Base-by-base conservation (phyloP, 257 asterid species). In the Paraleonurus japonicus region DNA sequence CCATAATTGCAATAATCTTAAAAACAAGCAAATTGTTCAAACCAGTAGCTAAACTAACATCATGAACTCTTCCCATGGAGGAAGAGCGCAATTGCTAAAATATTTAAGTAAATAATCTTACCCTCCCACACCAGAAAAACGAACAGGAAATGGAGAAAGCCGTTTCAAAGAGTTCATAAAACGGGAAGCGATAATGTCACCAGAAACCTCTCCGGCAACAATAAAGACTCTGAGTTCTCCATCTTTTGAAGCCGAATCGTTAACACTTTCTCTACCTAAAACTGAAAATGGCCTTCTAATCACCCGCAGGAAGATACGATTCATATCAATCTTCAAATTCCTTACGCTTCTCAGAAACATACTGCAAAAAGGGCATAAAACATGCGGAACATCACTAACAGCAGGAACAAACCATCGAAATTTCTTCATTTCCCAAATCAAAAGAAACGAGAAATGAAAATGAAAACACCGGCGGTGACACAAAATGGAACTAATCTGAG, bases 191-290 rank as follows among this genome's bases (percentile, higher is more conserved):
- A 94, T 89, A 5, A 81, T 59, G 86, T 94, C 98, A 19, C 99
- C 99, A 61, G 98, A 89, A 83, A 94, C 98, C 85, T 94, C 99
- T 45, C 99, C 97, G 54, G 99, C 98, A 75, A 91, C 96, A 11
- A 94, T 78, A 79, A 94, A 89, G 8, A 94, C 96, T 80, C 99
- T 87, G 47, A 94, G 89, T 67, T 94, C 95, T 61, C 95, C 98
- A 76, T 89, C 96, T 76, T 75, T 84, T 20, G 89, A 76, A 74
- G 91, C 99, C 82, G 79, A 58, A 60, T 85, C 87, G 75, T 76
- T 69, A 57, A 82, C 81, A 19, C 79, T 53, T 57, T 75, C 69
- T 73, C 78, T 75, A 57, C 82, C 79, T 22, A 85, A 78, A 73
- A 76, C 76, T 39, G 89, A 80, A 7, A 84, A 65, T 54, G 82